Percentiles rank a stretch among this genome's conserved stretches.
Evolutionary conservation across 2,329 filamentous ascomycete genomes (phyloP).

Genomic region (Ascochyta viciae-villosae): DNA sequence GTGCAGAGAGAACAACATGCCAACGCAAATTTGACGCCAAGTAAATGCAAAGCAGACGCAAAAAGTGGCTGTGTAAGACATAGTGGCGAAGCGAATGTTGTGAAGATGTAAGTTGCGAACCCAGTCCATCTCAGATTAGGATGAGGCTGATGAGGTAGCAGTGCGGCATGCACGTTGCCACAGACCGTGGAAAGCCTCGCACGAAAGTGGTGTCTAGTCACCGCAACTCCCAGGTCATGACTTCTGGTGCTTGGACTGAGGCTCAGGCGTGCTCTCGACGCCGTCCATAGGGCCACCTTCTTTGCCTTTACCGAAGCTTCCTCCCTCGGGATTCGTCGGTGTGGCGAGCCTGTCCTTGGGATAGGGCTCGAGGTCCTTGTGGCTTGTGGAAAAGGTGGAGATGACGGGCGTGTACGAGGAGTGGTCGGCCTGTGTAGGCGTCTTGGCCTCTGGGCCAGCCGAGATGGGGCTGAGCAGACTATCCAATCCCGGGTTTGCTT

Average conservation of each 20-base stretch:
- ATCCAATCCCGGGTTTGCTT: slow-evolving; percentile 32
- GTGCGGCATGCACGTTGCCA: not conserved
- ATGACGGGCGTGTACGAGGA: slow-evolving; percentile 54
- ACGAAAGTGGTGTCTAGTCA: not conserved
- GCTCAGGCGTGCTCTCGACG: slow-evolving; percentile 24
- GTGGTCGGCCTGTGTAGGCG: slow-evolving; percentile 50
- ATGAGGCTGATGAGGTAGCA: not conserved
- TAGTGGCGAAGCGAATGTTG: slow-evolving; percentile 42
- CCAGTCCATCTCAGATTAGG: slow-evolving; percentile 14
- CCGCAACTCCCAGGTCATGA: slow-evolving; percentile 9
- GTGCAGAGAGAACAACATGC: slow-evolving; percentile 16
- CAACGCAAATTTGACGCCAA: slow-evolving; percentile 19
- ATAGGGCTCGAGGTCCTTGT: slow-evolving; percentile 58
- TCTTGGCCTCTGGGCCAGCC: slow-evolving; percentile 48
- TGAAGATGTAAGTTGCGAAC: slow-evolving; percentile 24
- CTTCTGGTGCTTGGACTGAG: slow-evolving; percentile 14
- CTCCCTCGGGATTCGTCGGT: slow-evolving; percentile 40
- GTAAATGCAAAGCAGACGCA: slow-evolving; percentile 27
- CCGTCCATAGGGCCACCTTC: slow-evolving; percentile 39
- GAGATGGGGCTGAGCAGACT: slow-evolving; percentile 44
- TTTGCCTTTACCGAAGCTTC: slow-evolving; percentile 25
- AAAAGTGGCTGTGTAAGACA: slow-evolving; percentile 37
- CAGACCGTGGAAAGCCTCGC: not conserved
- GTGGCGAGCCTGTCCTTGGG: slow-evolving; percentile 52
- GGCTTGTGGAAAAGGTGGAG: slow-evolving; percentile 60